phyloP scores from a whole-genome alignment of 2,329 filamentous ascomycete genomes.

The Penicillium corylophilum region DNA sequence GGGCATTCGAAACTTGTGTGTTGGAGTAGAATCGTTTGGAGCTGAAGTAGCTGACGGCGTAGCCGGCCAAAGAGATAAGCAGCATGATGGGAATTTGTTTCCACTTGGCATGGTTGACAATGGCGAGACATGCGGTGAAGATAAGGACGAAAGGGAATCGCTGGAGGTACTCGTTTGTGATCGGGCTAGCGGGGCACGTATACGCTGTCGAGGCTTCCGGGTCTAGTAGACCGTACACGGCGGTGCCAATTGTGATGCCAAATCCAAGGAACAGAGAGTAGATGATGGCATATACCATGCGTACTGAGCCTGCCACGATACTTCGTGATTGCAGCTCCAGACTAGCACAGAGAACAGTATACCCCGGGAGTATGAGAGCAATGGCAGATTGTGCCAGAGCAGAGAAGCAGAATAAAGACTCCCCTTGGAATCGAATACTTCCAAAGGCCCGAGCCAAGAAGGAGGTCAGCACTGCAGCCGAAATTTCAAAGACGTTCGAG shows the following conservation, averaged over 20 bases:
- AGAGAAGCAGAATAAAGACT: slow-evolving; percentile 66
- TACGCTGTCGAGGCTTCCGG: slow-evolving; percentile 51
- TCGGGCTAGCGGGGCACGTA: slow-evolving; percentile 50
- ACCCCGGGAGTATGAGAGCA: slow-evolving; percentile 70
- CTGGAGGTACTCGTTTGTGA: slow-evolving; percentile 45
- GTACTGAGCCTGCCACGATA: slow-evolving; percentile 68
- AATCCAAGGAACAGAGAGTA: slow-evolving; percentile 72
- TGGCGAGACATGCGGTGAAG: slow-evolving; percentile 70
- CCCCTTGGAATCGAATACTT: slow-evolving; percentile 51
- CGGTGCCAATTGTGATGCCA: slow-evolving; percentile 66
- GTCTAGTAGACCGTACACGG: slow-evolving; percentile 64
- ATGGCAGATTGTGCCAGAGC: slow-evolving; percentile 72
- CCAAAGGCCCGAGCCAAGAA: slow-evolving; percentile 69
- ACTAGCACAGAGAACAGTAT: slow-evolving; percentile 59
- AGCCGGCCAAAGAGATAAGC: slow-evolving; percentile 70
- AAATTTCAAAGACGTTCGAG: slow-evolving; percentile 64
- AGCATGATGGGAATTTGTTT: slow-evolving; percentile 76
- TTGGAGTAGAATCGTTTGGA: slow-evolving; percentile 66
- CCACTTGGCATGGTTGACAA: slow-evolving; percentile 81
- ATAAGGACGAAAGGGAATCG: slow-evolving; percentile 71
- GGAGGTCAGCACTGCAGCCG: slow-evolving; percentile 63
- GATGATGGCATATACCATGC: slow-evolving; percentile 72
- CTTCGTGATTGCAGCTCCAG: slow-evolving; percentile 69
- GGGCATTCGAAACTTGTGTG: slow-evolving; percentile 72
- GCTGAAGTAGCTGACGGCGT: slow-evolving; percentile 72